Evolutionary conservation across 2,329 filamentous ascomycete genomes (phyloP).

Genomic region (Fusarium devonianum): DNA sequence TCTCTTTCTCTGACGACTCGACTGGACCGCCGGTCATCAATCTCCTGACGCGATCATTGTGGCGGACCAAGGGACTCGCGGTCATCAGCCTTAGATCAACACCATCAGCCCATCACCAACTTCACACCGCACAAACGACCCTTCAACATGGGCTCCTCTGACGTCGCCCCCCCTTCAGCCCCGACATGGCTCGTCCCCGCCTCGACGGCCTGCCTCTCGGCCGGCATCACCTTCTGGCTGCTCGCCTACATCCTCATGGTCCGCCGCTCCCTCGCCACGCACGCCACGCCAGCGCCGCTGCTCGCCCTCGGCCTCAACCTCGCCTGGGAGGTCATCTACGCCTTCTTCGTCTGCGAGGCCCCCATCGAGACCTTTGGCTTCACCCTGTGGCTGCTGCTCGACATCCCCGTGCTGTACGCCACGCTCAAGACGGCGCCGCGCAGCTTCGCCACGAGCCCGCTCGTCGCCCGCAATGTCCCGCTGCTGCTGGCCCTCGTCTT

Average conservation of each 20-base stretch:
- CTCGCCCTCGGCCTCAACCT: constrained; percentile 58
- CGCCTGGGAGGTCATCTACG: constrained; percentile 60
- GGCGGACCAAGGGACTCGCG: too few relatives aligned
- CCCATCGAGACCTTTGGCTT: constrained; percentile 55
- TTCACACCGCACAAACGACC: background rate
- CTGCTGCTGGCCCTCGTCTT: constrained; percentile 48
- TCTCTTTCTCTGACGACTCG: too few relatives aligned
- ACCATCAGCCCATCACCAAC: background rate
- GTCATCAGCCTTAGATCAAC: background rate
- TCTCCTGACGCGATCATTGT: too few relatives aligned
- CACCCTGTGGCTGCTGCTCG: constrained; percentile 57
- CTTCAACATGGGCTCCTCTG: constrained; percentile 49
- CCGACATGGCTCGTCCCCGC: constrained; percentile 50
- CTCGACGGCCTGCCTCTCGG: constrained; percentile 46
- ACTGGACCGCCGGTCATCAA: too few relatives aligned
- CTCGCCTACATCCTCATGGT: constrained; percentile 56
- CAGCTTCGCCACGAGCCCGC: constrained; percentile 53
- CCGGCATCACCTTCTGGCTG: constrained; percentile 52
- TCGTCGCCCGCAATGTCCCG: constrained; percentile 52
- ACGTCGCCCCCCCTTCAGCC: constrained; percentile 47
- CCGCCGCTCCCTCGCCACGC: constrained; percentile 53
- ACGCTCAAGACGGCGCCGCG: constrained; percentile 53
- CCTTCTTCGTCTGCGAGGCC: constrained; percentile 54
- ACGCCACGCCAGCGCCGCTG: constrained; percentile 59
- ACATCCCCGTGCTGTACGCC: constrained; percentile 55